Conservation (phyloP, 192 early-diverging fungal genomes). For the Thoreauomyces humboldtii region DNA sequence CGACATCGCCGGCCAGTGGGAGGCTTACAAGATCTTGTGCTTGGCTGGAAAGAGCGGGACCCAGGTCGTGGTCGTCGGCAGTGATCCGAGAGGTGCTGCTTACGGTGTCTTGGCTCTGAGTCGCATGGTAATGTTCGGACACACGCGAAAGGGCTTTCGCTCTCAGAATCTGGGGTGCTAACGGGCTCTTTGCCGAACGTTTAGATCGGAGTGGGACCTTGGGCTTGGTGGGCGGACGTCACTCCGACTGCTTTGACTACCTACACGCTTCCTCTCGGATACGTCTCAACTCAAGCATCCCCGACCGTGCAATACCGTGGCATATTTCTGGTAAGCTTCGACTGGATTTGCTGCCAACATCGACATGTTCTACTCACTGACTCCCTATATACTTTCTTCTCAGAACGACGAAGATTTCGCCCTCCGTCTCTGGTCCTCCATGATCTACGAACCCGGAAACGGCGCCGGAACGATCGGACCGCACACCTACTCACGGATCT, state of each 20-base stretch:
- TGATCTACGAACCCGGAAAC: constrained; percentile 6
- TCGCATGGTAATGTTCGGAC: no score
- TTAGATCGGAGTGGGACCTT: constrained; percentile 13
- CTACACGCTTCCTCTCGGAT: background rate
- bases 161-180: background rate
- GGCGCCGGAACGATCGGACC: background rate
- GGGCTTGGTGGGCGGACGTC: constrained; percentile 22
- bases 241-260: background rate
- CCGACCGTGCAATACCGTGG: constrained; percentile 31
- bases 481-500: constrained; percentile 4
- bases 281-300: background rate
- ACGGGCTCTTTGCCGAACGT: background rate
- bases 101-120: constrained; percentile 4
- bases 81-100: background rate
- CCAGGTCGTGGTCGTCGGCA: background rate
- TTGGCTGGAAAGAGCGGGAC: background rate
- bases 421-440: constrained; percentile 11
- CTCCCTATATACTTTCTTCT: no score
- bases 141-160: background rate
- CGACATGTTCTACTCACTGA: no score
- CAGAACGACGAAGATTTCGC: constrained; percentile 27
- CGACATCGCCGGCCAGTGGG: constrained; percentile 17
- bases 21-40: constrained; percentile 1
- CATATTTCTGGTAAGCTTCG: no score
- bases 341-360: no score